Conservation (phyloP, 1,139 yeast genomes). For the Geotrichum histeridarum region DNA sequence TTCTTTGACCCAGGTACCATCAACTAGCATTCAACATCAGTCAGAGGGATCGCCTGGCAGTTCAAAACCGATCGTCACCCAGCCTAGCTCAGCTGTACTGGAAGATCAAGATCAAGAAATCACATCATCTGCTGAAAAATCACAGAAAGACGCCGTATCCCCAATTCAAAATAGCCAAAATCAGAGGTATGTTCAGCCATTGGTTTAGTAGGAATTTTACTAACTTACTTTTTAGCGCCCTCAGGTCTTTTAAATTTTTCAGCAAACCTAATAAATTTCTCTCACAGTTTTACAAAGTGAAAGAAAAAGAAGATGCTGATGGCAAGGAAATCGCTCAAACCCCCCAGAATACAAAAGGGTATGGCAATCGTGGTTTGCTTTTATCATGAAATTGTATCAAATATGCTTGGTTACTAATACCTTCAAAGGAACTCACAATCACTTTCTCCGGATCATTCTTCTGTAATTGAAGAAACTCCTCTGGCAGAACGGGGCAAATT, state of each 20-base stretch:
- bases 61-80: background rate
- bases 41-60: background rate
- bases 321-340: background rate
- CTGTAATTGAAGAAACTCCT: too few relatives aligned
- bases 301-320: too few relatives aligned
- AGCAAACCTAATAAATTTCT: conserved; percentile 4
- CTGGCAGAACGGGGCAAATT: too few relatives aligned
- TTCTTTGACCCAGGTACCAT: conserved; percentile 3
- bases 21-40: background rate
- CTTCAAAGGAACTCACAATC: too few relatives aligned
- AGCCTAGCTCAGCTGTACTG: background rate
- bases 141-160: background rate
- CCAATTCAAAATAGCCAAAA: background rate
- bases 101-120: conserved; percentile 3
- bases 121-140: background rate
- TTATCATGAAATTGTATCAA: too few relatives aligned
- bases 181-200: background rate
- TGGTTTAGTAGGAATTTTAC: background rate
- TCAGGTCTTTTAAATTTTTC: conserved; percentile 3
- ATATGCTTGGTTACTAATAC: too few relatives aligned
- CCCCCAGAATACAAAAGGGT: background rate
- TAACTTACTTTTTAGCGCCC: background rate
- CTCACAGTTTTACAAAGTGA: background rate
- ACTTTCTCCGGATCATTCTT: too few relatives aligned
- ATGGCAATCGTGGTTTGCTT: background rate